A percentile compares a stretch with the other conserved stretches of the same genome.
These are phyloP conservation scores for Fusarium sterilihyphosum DNA, from an alignment of 2,329 filamentous ascomycete species.

Conservation along the genomic window DNA sequence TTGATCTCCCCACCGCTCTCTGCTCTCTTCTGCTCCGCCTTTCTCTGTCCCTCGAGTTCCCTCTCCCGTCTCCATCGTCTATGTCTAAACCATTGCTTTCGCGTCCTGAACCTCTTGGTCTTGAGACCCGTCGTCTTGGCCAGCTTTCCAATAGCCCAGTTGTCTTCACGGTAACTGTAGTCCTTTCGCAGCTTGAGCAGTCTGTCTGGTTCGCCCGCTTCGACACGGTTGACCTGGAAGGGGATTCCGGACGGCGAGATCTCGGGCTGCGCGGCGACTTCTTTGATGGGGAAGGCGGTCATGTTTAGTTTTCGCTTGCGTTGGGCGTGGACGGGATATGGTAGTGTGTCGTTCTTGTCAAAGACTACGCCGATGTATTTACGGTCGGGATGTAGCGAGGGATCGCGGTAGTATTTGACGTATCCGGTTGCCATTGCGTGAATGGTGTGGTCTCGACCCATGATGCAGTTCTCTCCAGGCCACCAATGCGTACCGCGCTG, in stretches of 20 bases:
- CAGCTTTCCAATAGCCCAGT: conserved; percentile 67
- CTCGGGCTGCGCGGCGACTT: conserved; percentile 49
- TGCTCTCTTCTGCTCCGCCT: conserved; percentile 49
- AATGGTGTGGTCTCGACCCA: conserved; percentile 97
- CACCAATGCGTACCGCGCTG: conserved; percentile 96
- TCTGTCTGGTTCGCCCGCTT: conserved; percentile 56
- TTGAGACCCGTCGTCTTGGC: conserved; percentile 61
- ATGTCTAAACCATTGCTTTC: conserved; percentile 60
- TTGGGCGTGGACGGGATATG: conserved; percentile 77
- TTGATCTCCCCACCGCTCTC: conserved; percentile 46
- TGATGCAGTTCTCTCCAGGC: conserved; percentile 92
- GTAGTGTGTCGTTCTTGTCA: conserved; percentile 81
- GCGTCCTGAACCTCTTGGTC: conserved; percentile 60
- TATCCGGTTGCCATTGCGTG: conserved; percentile 87
- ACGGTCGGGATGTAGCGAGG: conserved; percentile 80
- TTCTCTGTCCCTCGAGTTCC: conserved; percentile 54
- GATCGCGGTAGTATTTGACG: conserved; percentile 97
- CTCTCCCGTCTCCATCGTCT: conserved; percentile 55
- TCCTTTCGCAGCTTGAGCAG: conserved; percentile 61
- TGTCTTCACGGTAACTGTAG: conserved; percentile 70
- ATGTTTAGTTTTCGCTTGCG: conserved; percentile 81
- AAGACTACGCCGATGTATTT: conserved; percentile 97
- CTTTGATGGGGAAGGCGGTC: conserved; percentile 62
- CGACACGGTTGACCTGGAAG: conserved; percentile 55
- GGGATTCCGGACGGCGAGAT: conserved; percentile 63